Evolutionary conservation across 306 rosid genomes (phyloP).

Genomic region (Hylodesmum podocarpum): DNA sequence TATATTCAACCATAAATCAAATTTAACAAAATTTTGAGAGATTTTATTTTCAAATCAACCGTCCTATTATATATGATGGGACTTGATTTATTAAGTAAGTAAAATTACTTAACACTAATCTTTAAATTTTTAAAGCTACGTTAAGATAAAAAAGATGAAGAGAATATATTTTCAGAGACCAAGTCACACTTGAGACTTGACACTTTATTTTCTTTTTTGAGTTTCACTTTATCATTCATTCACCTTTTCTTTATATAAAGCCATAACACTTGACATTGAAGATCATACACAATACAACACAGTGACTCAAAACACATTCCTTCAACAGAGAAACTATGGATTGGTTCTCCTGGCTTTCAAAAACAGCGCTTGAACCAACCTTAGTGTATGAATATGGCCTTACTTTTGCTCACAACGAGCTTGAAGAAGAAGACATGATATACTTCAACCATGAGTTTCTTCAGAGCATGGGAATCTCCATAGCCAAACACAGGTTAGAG

Average conservation of each 20-base stretch:
- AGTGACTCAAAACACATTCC: conserved; percentile 1
- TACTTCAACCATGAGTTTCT: conserved; percentile 97
- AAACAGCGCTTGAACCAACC: conserved; percentile 70
- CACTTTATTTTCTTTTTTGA: conserved; percentile 34
- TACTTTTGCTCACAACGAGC: conserved; percentile 77
- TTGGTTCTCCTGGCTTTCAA: conserved; percentile 96
- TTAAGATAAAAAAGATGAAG: too few species aligned
- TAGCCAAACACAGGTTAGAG: conserved; percentile 92
- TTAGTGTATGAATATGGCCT: conserved; percentile 85
- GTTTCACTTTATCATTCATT: conserved; percentile 6
- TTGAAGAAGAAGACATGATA: conserved; percentile 77
- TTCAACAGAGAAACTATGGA: conserved; percentile 77
- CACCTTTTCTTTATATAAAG: neutral
- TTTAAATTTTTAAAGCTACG: too few species aligned
- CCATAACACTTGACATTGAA: conserved; percentile 14
- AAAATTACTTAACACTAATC: too few species aligned
- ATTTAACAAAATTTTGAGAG: too few species aligned
- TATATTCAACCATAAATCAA: too few species aligned
- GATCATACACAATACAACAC: conserved; percentile 4
- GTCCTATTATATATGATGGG: too few species aligned
- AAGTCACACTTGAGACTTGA: conserved; percentile 17
- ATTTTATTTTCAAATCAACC: too few species aligned
- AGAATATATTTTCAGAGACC: too few species aligned
- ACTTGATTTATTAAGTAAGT: too few species aligned
- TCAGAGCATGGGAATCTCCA: conserved; percentile 94